Conservation (phyloP, 2,329 filamentous ascomycete species). For the Pestalotiopsis sp. region DNA sequence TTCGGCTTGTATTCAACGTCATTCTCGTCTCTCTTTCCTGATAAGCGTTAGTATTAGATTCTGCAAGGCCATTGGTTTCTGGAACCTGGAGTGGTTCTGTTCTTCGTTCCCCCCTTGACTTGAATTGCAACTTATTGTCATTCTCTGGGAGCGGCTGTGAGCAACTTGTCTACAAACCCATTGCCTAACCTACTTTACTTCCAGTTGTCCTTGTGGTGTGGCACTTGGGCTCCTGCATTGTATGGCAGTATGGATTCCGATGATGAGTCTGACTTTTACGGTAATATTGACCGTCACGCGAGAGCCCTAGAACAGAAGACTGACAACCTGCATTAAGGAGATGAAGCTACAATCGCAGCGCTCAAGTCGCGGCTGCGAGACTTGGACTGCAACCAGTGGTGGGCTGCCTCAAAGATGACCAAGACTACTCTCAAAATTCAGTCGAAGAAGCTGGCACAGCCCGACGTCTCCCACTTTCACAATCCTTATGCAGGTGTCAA, state of each 20-base stretch:
- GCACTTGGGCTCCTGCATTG: background rate
- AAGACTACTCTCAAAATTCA: constrained; percentile 25
- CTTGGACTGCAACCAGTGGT: constrained; percentile 56
- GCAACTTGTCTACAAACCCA: background rate
- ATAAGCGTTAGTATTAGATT: background rate
- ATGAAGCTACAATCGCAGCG: constrained; percentile 47
- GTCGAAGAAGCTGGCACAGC: constrained; percentile 18
- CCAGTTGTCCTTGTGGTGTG: background rate
- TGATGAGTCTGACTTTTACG: constrained; percentile 60
- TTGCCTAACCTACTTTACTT: background rate
- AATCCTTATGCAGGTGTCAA: constrained; percentile 60
- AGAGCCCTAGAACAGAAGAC: background rate
- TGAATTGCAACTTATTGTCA: background rate
- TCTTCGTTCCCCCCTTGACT: background rate
- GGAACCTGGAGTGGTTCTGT: background rate
- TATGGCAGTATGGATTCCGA: constrained; percentile 39
- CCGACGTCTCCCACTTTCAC: constrained; percentile 40
- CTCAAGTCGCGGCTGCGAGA: constrained; percentile 52
- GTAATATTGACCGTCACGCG: constrained; percentile 32
- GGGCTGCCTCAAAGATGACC: constrained; percentile 31
- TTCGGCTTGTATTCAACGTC: background rate
- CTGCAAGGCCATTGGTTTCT: background rate
- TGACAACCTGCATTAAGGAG: constrained; percentile 46
- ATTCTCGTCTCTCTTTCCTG: background rate
- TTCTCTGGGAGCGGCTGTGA: background rate